phyloP scores from a whole-genome alignment of 306 rosid genomes.

The Quercus rubra region DNA sequence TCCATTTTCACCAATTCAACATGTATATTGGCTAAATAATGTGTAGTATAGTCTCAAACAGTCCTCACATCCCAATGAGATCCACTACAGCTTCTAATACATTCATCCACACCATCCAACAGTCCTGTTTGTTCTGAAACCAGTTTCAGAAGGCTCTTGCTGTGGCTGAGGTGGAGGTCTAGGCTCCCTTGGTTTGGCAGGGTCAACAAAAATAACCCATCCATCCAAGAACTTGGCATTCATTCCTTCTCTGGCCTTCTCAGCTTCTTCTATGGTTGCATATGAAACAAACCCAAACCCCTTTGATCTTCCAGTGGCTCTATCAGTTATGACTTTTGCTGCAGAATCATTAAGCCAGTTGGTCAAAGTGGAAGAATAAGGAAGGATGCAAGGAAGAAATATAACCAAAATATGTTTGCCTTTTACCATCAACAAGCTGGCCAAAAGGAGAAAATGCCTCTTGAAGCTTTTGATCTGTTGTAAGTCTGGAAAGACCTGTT shows the following conservation, averaged over 20 bases:
- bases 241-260: constrained; percentile 76
- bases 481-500: constrained; percentile 83
- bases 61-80: constrained; percentile 9
- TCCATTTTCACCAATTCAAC: background rate
- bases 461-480: constrained; percentile 71
- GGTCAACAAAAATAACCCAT: constrained; percentile 95
- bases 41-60: constrained; percentile 4
- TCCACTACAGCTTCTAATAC: background rate
- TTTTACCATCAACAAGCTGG: constrained; percentile 56
- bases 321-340: constrained; percentile 83
- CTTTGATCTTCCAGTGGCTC: constrained; percentile 83
- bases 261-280: constrained; percentile 69
- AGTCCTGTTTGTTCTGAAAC: constrained; percentile 78
- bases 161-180: constrained; percentile 68
- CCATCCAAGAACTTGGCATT: constrained; percentile 95
- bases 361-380: constrained; percentile 16
- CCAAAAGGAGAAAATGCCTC: constrained; percentile 87
- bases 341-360: constrained; percentile 23
- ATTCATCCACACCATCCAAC: constrained; percentile 87
- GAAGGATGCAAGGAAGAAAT: background rate
- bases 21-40: constrained; percentile 1
- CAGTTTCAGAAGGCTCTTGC: constrained; percentile 50
- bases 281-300: constrained; percentile 81
- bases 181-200: constrained; percentile 79
- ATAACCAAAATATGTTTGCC: background rate